These are phyloP conservation scores for Tolypocladium sp. DNA, from an alignment of 2,329 filamentous ascomycete species.

Conservation along the genomic window DNA sequence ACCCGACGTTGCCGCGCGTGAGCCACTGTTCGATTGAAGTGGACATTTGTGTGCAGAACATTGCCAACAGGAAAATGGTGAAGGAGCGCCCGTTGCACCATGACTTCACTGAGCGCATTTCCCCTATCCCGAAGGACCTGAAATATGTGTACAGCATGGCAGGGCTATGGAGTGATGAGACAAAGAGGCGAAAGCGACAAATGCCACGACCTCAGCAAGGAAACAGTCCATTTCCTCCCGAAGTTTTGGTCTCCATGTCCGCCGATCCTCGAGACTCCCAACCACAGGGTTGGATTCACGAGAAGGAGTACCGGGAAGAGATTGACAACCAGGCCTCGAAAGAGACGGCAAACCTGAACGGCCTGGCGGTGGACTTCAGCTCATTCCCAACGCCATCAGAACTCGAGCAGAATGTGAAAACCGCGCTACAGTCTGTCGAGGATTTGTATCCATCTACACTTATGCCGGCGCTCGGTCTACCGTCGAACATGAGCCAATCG, in stretches of 20 bases:
- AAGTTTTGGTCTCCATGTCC: conserved; percentile 82
- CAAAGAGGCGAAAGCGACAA: conserved; percentile 62
- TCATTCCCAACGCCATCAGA: conserved; percentile 49
- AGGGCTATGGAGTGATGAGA: conserved; percentile 86
- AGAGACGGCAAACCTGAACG: conserved; percentile 43
- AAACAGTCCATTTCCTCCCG: conserved; percentile 70
- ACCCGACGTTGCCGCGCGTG: conserved; percentile 58
- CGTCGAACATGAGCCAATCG: conserved; percentile 29
- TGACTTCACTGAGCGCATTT: conserved; percentile 67
- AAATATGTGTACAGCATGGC: conserved; percentile 94
- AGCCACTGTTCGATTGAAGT: conserved; percentile 88
- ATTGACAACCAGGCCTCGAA: conserved; percentile 53
- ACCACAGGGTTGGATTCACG: conserved; percentile 84
- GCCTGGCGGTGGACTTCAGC: conserved; percentile 46
- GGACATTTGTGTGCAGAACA: conserved; percentile 82
- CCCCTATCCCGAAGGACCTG: conserved; percentile 54
- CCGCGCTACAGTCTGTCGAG: conserved; percentile 72
- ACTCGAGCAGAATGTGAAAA: conserved; percentile 56
- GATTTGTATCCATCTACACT: conserved; percentile 72
- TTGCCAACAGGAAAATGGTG: conserved; percentile 71
- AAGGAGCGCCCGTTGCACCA: conserved; percentile 74
- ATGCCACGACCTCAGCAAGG: conserved; percentile 56
- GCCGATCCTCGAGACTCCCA: conserved; percentile 66
- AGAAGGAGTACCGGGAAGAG: conserved; percentile 68
- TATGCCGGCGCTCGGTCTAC: conserved; percentile 32